Conservation (phyloP, 148 eudicot species). For the Spergularia bocconei region DNA sequence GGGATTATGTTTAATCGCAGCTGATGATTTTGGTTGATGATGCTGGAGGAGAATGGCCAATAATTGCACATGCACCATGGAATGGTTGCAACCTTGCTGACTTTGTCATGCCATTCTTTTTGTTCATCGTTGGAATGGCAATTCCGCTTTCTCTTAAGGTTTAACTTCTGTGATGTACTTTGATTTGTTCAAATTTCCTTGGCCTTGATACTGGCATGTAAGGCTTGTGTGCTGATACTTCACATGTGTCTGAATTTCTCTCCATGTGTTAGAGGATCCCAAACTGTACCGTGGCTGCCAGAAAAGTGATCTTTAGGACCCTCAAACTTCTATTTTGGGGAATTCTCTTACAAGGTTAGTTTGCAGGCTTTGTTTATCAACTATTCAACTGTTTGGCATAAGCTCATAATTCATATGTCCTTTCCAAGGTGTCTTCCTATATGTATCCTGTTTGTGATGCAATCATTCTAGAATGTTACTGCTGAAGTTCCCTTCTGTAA, state of each 20-base stretch:
- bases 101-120: conserved; percentile 96
- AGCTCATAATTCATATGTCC: no score
- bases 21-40: conserved; percentile 96
- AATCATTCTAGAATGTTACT: not conserved
- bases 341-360: conserved; percentile 81
- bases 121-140: conserved; percentile 90
- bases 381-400: no score
- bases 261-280: conserved; percentile 50
- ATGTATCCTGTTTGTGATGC: no score
- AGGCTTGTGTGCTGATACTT: not conserved
- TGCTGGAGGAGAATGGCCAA: conserved; percentile 92
- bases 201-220: not conserved
- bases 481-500: not conserved
- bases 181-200: conserved; percentile 1
- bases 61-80: conserved; percentile 91
- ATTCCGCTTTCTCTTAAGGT: conserved; percentile 90
- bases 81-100: conserved; percentile 89
- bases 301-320: conserved; percentile 67
- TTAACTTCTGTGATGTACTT: conserved; percentile 2
- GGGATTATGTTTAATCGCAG: conserved; percentile 34
- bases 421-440: no score
- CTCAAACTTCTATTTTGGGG: conserved; percentile 90
- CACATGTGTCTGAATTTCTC: not conserved
- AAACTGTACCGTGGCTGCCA: conserved; percentile 38
- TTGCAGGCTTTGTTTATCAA: not conserved